Percentiles rank a stretch among this genome's conserved stretches.
phyloP scores from a whole-genome alignment of 78 protist species.

The Anaeramoeba flamelloides region DNA sequence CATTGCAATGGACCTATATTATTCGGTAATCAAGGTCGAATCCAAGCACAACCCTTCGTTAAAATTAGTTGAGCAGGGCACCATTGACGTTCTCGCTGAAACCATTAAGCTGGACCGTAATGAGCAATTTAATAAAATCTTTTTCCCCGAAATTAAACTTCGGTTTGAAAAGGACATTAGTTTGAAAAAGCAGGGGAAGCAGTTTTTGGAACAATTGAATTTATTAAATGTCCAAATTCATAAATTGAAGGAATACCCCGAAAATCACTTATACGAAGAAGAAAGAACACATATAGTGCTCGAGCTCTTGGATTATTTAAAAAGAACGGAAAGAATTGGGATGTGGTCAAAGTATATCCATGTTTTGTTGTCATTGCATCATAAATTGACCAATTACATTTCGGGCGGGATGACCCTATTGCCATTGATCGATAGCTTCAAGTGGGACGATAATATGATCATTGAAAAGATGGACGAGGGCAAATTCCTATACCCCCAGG shows the following conservation, averaged over 20 bases:
- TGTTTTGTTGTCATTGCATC: neutral
- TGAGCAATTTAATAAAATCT: neutral
- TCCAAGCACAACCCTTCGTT: neutral
- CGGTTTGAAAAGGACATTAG: neutral
- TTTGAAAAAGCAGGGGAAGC: neutral
- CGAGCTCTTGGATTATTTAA: neutral
- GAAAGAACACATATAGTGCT: neutral
- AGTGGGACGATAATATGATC: neutral
- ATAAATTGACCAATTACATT: neutral
- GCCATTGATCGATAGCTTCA: neutral
- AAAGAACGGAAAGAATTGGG: neutral
- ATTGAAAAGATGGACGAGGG: neutral
- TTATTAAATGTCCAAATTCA: neutral
- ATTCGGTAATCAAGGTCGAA: neutral
- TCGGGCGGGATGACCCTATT: neutral
- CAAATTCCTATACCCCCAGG: neutral
- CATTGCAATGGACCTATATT: neutral
- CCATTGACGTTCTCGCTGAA: neutral
- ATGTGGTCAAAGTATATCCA: neutral
- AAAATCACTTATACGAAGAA: neutral
- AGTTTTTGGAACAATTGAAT: neutral
- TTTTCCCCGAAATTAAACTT: neutral
- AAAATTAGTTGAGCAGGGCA: neutral
- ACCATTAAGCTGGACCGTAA: neutral
- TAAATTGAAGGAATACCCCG: neutral